Evolutionary conservation across 768 basidiomycete genomes (phyloP), one percentile per base, ranked within the genome.

Genomic region (Suillus cothurnatus): DNA sequence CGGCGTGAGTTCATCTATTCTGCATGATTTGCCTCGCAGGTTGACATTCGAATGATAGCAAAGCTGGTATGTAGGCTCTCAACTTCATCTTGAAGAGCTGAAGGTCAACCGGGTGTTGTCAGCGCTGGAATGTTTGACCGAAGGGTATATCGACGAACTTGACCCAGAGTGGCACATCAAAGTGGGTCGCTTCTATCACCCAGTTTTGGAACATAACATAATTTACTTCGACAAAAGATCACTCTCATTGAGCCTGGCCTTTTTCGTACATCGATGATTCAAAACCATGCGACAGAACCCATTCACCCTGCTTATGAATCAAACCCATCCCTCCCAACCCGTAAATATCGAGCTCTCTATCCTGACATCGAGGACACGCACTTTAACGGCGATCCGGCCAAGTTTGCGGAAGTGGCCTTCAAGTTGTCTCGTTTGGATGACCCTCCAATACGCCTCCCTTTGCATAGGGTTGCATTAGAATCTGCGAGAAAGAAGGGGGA

Each of bases 121-220:
- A 80, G 79, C 78, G 2, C 62, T 79, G 3, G 79, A 80, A 56
- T 67, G 71, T 5, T 65, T 78, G 28, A 75, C 72, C 1, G 74
- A 79, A 57, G 68, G 72, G 7, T 70, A 78, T 5, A 71, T 68
- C 36, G 57, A 59, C 60, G 78, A 79, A 49, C 70, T 79, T 14
- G 76, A 78, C 49, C 78, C 79, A 2, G 67, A 62, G 12, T 79
- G 78, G 78, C 74, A 78, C 64, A 78, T 79, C 67, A 78, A 70
- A 66, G 78, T 76, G 43, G 26, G 70, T 65, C n/a, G 7, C n/a
- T 26, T 28, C 26, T 52, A 36, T 31, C 34, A 2, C 11, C 17
- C 4, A 23, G 6, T 23, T 14, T 39, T 47, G 31, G 34, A 23
- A 23, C 6, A 26, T 23, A 23, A 15, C 26, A 26, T 67, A 60